Evolutionary conservation across 768 basidiomycete genomes (phyloP).

Genomic region (Mycena indigotica): DNA sequence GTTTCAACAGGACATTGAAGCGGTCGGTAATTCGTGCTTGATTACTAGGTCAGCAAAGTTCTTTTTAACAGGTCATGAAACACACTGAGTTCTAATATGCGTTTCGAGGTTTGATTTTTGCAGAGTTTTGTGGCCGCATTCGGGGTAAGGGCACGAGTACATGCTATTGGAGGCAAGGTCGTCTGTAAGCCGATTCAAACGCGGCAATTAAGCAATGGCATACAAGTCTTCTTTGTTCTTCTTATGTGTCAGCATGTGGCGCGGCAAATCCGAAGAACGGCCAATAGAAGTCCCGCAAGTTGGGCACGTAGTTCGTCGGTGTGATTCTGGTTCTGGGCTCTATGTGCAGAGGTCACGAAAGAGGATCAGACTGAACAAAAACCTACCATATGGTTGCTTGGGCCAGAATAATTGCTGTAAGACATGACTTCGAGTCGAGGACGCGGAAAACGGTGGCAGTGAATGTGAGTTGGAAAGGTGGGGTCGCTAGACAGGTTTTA

Average conservation of each 20-base stretch:
- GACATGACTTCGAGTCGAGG: not conserved
- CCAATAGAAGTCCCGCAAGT: constrained; percentile 15
- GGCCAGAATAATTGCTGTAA: not conserved
- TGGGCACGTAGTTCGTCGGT: constrained; percentile 11
- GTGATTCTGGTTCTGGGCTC: constrained; percentile 2
- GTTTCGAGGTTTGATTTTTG: constrained; percentile 36
- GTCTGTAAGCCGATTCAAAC: not conserved
- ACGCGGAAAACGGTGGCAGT: not conserved
- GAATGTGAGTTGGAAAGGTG: not conserved
- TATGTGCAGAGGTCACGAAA: not conserved
- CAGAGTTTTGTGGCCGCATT: constrained; percentile 31
- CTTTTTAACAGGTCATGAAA: not conserved
- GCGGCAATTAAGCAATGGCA: not conserved
- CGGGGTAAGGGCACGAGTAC: constrained; percentile 30
- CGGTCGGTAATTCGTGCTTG: constrained; percentile 33
- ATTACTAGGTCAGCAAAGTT: not conserved
- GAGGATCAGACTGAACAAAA: not conserved
- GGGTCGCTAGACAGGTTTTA: not conserved
- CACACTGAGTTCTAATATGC: constrained; percentile 36
- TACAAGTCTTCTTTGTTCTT: constrained; percentile 24
- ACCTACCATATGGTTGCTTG: not conserved
- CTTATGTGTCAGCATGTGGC: constrained; percentile 20
- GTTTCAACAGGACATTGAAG: constrained; percentile 25
- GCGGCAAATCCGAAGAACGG: constrained; percentile 16
- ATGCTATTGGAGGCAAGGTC: constrained; percentile 23